These are phyloP conservation scores for Exophiala viscosa DNA, from an alignment of 2,329 filamentous ascomycete species.

Conservation along the genomic window DNA sequence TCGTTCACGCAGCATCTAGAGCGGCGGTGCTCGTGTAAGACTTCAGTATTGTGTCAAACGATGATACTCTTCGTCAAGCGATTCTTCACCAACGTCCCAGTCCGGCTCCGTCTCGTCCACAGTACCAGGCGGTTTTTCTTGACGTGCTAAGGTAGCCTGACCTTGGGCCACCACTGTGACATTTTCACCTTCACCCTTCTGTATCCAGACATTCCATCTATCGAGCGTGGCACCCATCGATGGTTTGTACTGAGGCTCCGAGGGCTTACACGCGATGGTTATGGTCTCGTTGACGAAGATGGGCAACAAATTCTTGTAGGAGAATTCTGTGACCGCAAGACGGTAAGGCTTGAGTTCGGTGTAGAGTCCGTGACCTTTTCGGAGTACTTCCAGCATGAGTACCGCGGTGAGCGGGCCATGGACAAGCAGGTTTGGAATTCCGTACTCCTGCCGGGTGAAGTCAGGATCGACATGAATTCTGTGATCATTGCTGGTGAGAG, in stretches of 20 bases:
- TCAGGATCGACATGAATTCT: slow-evolving; percentile 76
- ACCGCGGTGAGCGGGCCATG: slow-evolving; percentile 81
- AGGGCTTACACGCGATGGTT: slow-evolving; percentile 61
- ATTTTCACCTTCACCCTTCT: slow-evolving; percentile 19
- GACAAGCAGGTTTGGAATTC: slow-evolving; percentile 70
- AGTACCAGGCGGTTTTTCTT: background rate
- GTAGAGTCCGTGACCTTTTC: slow-evolving; percentile 6
- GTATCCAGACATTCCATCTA: slow-evolving; percentile 54
- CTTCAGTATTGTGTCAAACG: no score
- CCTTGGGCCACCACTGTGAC: slow-evolving; percentile 21
- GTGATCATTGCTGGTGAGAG: slow-evolving; percentile 89
- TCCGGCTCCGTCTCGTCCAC: no score
- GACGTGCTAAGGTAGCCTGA: slow-evolving; percentile 4
- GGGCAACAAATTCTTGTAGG: slow-evolving; percentile 78
- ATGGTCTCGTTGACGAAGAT: slow-evolving; percentile 71
- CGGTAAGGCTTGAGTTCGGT: background rate
- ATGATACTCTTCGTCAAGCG: no score
- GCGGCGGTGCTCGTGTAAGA: no score
- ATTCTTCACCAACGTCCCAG: no score
- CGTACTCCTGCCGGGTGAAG: slow-evolving; percentile 69
- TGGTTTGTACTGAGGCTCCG: no score
- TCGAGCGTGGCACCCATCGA: slow-evolving; percentile 49
- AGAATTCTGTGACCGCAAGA: slow-evolving; percentile 53
- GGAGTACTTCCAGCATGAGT: slow-evolving; percentile 67
- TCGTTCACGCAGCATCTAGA: no score